Evolutionary conservation across 768 basidiomycete genomes (phyloP).

Genomic region (Xerocomellus chrysenteron): DNA sequence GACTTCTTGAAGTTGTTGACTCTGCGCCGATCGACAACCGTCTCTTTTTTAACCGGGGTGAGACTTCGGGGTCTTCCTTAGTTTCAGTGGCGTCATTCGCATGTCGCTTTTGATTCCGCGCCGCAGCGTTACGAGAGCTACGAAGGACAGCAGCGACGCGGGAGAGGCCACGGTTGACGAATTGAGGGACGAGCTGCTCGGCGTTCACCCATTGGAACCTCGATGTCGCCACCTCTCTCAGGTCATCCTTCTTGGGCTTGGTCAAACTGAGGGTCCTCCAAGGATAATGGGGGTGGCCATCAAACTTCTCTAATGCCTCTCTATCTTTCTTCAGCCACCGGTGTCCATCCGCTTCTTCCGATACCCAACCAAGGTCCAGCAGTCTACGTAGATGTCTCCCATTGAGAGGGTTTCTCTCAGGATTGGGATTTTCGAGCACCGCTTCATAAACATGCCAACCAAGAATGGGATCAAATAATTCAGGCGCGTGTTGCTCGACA

Average conservation of each 20-base stretch:
- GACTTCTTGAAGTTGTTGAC: neutral
- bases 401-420: conserved; percentile 18
- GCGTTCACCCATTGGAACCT: conserved; percentile 34
- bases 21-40: conserved; percentile 17
- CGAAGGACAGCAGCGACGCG: conserved; percentile 18
- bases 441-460: conserved; percentile 33
- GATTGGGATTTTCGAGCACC: conserved; percentile 18
- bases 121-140: neutral
- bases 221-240: conserved; percentile 25
- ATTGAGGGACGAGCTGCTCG: conserved; percentile 28
- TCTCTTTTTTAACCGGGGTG: conserved; percentile 28
- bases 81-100: conserved; percentile 9
- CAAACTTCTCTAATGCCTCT: conserved; percentile 28
- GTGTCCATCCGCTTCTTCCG: conserved; percentile 17
- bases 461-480: conserved; percentile 33
- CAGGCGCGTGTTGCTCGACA: conserved; percentile 17
- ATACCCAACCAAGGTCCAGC: conserved; percentile 31
- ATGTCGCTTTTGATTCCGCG: conserved; percentile 26
- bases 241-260: conserved; percentile 26
- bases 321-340: conserved; percentile 28
- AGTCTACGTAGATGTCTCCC: conserved; percentile 30
- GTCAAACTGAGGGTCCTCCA: conserved; percentile 25
- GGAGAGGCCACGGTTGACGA: conserved; percentile 21
- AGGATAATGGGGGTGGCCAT: conserved; percentile 23
- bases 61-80: conserved; percentile 8